phyloP scores from a whole-genome alignment of 106 monocot genomes.

The Apostasia shenzhenica region DNA sequence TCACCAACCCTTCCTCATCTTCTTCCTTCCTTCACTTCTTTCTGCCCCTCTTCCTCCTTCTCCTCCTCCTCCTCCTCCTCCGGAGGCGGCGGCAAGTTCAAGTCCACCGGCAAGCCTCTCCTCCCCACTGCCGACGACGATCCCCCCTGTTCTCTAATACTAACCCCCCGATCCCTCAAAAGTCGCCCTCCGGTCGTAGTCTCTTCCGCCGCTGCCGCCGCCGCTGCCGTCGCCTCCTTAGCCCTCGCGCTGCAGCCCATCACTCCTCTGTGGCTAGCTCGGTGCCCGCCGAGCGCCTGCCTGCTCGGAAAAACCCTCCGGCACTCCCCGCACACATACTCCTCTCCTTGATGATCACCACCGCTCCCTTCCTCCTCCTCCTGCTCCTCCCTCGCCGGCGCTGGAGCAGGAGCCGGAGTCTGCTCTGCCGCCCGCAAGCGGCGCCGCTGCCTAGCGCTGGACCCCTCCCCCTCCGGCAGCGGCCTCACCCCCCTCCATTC shows the following conservation, averaged over 20 bases:
- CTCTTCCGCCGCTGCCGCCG: too few species aligned
- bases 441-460: not conserved
- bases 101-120: not conserved
- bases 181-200: not conserved
- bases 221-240: not conserved
- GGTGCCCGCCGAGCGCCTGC: constrained; percentile 4
- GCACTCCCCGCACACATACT: constrained; percentile 1
- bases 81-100: constrained; percentile 1
- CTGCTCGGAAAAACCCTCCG: not conserved
- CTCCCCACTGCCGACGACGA: not conserved
- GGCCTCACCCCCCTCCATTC: not conserved
- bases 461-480: not conserved
- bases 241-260: constrained; percentile 5
- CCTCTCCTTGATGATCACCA: too few species aligned
- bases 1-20: too few species aligned
- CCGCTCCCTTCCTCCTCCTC: not conserved
- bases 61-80: not conserved
- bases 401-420: too few species aligned
- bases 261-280: constrained; percentile 6
- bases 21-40: too few species aligned
- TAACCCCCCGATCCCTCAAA: not conserved
- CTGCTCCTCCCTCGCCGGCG: not conserved
- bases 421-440: not conserved
- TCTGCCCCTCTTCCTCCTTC: too few species aligned
- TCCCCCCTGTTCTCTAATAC: not conserved